Evolutionary conservation across 2,329 filamentous ascomycete genomes (phyloP), one percentile per base, ranked within the genome.

Genomic region (Alternaria tenuissima): DNA sequence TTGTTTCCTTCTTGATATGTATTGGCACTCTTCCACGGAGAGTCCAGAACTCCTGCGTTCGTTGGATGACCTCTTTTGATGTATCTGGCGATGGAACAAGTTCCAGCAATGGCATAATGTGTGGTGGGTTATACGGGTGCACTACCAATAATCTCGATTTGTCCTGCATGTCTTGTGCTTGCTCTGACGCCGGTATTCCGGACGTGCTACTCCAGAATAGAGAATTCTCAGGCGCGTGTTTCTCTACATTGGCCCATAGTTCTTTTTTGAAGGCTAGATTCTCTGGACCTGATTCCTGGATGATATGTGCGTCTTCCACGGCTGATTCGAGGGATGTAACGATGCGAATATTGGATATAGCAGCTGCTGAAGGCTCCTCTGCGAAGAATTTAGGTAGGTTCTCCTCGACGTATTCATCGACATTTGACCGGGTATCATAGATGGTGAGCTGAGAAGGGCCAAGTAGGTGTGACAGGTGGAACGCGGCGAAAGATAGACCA

Each of bases 121-220:
- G 85, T 1, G 86, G 87, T 22, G 87, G 87, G 55, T 88, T 88
- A 72, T 86, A 89, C 0, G 87, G 86, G 69, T 88, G 87, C 4
- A 87, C 85, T 1, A 88, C 83, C 0, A 88, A 62, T 3, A 89
- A 69, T 2, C 85, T 76, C n/a, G 70, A 57, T 30, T 73, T 65
- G 8, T 84, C 78, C 22, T 74, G 65, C 81, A 85, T 83, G 4
- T 77, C 63, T 16, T 61, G 58, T 8, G 73, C 74, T 63, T 88
- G 86, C 24, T 74, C 75, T 0, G 83, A 85, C 0, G 86, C 84
- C 0, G 84, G 81, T 28, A 88, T 88, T 0, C 87, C 86, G 1
- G 82, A 85, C 0, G 87, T 88, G 55, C 82, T 85, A 38, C 82
- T 85, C 86, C 86, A 88, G 51, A 88, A 75, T 18, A 87, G 78